Percentiles rank a stretch among this genome's conserved stretches.
Conservation (phyloP, 306 rosid genomes). For the Rubus idaeus region DNA sequence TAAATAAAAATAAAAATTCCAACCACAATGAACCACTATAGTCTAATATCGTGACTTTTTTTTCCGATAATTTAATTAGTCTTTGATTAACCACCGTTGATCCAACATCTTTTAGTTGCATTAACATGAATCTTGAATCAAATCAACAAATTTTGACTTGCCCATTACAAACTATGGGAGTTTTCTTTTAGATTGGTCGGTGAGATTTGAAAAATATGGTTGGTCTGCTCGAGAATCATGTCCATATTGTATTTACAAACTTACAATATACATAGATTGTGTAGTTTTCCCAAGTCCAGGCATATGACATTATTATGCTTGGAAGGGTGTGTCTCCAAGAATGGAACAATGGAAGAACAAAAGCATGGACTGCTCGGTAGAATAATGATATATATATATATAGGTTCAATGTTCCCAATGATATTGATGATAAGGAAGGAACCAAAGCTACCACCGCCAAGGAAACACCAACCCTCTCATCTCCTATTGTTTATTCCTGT, state of each 20-base stretch:
- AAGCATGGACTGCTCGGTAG: slow-evolving; percentile 26
- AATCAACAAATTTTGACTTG: not conserved
- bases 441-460: slow-evolving; percentile 52
- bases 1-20: not conserved
- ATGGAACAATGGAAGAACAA: slow-evolving; percentile 29
- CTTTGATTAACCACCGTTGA: not conserved
- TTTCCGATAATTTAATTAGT: not conserved
- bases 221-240: not conserved
- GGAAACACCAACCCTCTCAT: slow-evolving; percentile 40
- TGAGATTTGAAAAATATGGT: not conserved
- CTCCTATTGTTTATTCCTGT: not conserved
- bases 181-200: not conserved
- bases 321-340: slow-evolving; percentile 21
- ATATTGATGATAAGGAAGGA: slow-evolving; percentile 31
- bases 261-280: not conserved
- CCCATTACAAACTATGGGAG: not conserved
- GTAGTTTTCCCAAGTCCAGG: not conserved
- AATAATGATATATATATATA: not conserved
- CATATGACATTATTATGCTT: not conserved
- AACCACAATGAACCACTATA: too few relatives aligned
- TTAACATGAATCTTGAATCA: not conserved
- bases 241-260: not conserved
- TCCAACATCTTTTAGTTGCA: not conserved
- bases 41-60: too few relatives aligned
- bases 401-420: slow-evolving; percentile 5